phyloP scores from a whole-genome alignment of 495 filamentous ascomycete species.

The Podospora conica region DNA sequence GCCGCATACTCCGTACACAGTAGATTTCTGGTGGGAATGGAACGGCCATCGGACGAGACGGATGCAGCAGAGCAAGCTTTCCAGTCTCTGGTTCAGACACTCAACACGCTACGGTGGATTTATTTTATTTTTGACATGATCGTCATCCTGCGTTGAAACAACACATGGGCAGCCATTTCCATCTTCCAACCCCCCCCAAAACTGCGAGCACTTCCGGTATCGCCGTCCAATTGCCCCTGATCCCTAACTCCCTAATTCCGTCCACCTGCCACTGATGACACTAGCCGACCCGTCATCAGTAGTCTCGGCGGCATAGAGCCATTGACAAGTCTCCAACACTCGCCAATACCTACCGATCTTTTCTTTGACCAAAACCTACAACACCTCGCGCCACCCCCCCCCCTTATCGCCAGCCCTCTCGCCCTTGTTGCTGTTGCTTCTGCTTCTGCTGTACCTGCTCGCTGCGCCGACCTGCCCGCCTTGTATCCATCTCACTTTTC shows the following conservation, averaged over 20 bases:
- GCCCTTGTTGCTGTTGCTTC: not conserved
- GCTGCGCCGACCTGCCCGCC: not conserved
- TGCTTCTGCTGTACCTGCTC: no score
- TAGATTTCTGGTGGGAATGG: no score
- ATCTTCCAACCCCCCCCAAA: not conserved
- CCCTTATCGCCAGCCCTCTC: not conserved
- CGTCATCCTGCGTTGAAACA: not conserved
- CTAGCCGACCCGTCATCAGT: not conserved
- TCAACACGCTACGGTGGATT: not conserved
- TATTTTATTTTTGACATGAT: not conserved
- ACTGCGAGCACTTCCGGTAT: not conserved
- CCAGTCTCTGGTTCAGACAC: not conserved
- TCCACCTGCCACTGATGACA: not conserved
- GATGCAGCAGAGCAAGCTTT: not conserved
- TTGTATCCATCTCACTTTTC: not conserved
- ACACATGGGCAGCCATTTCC: not conserved
- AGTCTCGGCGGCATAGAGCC: no score
- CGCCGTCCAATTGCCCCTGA: not conserved
- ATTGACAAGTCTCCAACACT: not conserved
- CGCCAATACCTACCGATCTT: no score
- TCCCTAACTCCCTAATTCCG: not conserved
- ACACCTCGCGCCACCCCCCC: not conserved
- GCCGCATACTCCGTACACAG: no score
- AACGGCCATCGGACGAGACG: not conserved
- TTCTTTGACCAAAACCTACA: not conserved